A percentile compares a stretch with the other conserved stretches of the same genome.
phyloP scores from a whole-genome alignment of 441 rosid genomes.

The Pelargonium citronellum region DNA sequence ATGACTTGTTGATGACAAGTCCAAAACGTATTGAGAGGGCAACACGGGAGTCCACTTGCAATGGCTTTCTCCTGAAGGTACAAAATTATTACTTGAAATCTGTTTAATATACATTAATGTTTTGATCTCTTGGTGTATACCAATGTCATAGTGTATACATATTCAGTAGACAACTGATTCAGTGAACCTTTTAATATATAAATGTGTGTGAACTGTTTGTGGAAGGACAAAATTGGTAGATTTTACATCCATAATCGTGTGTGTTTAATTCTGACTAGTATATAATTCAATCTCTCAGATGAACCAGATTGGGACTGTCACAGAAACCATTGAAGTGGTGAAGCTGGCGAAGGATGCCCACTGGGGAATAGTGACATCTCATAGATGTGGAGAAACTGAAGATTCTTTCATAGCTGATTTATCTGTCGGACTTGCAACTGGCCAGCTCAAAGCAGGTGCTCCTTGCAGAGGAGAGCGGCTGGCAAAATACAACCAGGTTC shows the following conservation, averaged over 20 bases:
- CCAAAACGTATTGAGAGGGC: slow-evolving; percentile 79
- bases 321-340: slow-evolving; percentile 85
- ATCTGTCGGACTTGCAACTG: slow-evolving; percentile 74
- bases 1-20: slow-evolving; percentile 77
- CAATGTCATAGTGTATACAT: background rate
- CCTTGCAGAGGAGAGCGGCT: slow-evolving; percentile 95
- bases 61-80: slow-evolving; percentile 94
- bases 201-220: background rate
- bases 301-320: slow-evolving; percentile 92
- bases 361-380: slow-evolving; percentile 88
- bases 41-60: slow-evolving; percentile 69
- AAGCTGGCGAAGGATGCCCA: slow-evolving; percentile 79
- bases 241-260: background rate
- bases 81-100: background rate
- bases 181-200: background rate
- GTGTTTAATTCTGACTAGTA: background rate
- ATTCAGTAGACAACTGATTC: background rate
- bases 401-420: slow-evolving; percentile 89
- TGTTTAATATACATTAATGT: background rate
- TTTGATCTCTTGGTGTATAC: background rate
- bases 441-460: slow-evolving; percentile 93
- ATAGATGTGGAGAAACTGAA: slow-evolving; percentile 85
- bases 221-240: background rate
- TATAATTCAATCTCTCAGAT: slow-evolving; percentile 39
- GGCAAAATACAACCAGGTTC: slow-evolving; percentile 92